Base-by-base conservation (phyloP, 1,139 yeast genomes). In the Yamadazyma spencermartinsiae region DNA sequence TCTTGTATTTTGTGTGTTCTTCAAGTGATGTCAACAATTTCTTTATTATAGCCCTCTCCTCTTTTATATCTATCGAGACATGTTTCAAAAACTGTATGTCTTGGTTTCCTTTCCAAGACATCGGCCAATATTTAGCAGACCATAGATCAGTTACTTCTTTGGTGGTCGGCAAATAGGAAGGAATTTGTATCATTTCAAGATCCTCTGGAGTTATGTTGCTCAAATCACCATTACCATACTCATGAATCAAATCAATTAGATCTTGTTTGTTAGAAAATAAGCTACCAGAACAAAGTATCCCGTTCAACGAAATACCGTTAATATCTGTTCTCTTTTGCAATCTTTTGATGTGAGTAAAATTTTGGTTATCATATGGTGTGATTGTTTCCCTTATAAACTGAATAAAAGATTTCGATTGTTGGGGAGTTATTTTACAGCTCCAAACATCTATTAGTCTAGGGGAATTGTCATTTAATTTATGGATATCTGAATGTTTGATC, bases 61-160 rank as follows among this genome's bases (percentile, higher is more conserved):
- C 56, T 0, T 51, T 60, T 34, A 79, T 65, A 46, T 85, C 77
- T 37, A 81, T 63, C 12, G 58, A 52, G 21, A 76, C 63, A 35
- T 79, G 72, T 34, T 77, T 76, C 17, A 88, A 65, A 33, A 79
- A 79, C 53, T 87, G 92, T 37, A 86, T 83, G 46, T 83, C 74
- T 0, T 96, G 95, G 53, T 90, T 87, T 0, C 98, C 98, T 49
- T 89, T 82, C 98, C 98, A 92, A 24, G 88, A 72, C 42, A 87
- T 64, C 0, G 98, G 98, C 98, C 98, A 92, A 45, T 76, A 77
- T 24, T 58, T 45, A 1, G 55, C 44, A 1, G 90, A 74, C 97
- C 96, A 89, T 32, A 67, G 65, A 1, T 60, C 46, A 7, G 84
- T 74, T 12, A 79, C 60, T 17, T 82, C 88, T 51, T 82, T 85